Percentiles rank a stretch among this genome's conserved stretches.
Evolutionary conservation across 306 rosid species (phyloP).

Genomic region (barrel medic (Medicago truncatula)): MtrunA17r5.0-ANR NC_053047.1:37824001-37824500

Average conservation of each 20-base stretch:
- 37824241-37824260: slow-evolving; percentile 72
- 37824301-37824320: slow-evolving; percentile 77
- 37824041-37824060: too few species aligned
- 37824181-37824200: too few species aligned
- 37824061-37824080: too few species aligned
- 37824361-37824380: slow-evolving; percentile 53
- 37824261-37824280: slow-evolving; percentile 62
- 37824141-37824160: too few species aligned
- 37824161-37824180: too few species aligned
- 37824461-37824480: slow-evolving; percentile 46
- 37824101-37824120: too few species aligned
- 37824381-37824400: slow-evolving; percentile 95
- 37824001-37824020: too few species aligned
- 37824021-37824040: too few species aligned
- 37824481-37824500: too few species aligned
- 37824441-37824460: slow-evolving; percentile 91
- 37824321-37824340: slow-evolving; percentile 52
- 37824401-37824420: slow-evolving; percentile 72
- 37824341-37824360: not conserved
- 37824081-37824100: too few species aligned
- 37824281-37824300: slow-evolving; percentile 82
- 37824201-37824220: too few species aligned
- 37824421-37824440: slow-evolving; percentile 64
- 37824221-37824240: slow-evolving; percentile 32
- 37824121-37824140: too few species aligned